These are phyloP conservation scores for Tolypocladium ovalisporum DNA, from an alignment of 2,329 filamentous ascomycete species.

Conservation along the genomic window DNA sequence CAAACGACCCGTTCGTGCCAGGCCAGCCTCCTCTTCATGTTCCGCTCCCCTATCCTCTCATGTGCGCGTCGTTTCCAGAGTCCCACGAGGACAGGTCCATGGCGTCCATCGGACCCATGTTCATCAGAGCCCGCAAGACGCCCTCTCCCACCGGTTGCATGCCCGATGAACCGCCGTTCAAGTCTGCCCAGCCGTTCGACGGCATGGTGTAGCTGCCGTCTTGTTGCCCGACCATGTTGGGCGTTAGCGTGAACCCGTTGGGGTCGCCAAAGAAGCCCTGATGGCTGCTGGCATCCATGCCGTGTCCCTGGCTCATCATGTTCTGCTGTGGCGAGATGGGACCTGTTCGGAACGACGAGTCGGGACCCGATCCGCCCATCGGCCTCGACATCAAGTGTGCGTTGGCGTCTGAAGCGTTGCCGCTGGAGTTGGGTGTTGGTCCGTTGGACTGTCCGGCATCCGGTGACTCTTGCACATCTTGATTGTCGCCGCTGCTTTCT, in stretches of 20 bases:
- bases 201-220: constrained; percentile 28
- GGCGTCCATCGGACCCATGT: constrained; percentile 47
- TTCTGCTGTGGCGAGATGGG: constrained; percentile 35
- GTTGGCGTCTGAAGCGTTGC: constrained; percentile 16
- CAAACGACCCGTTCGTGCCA: not conserved
- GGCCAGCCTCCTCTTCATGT: not conserved
- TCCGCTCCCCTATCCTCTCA: constrained; percentile 3
- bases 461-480: constrained; percentile 37
- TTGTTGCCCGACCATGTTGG: constrained; percentile 11
- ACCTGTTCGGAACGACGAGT: constrained; percentile 40
- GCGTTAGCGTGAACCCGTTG: constrained; percentile 22
- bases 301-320: constrained; percentile 22
- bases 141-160: constrained; percentile 48
- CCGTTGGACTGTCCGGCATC: constrained; percentile 39
- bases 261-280: constrained; percentile 29
- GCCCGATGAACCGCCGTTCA: constrained; percentile 26
- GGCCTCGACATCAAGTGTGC: constrained; percentile 17
- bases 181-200: constrained; percentile 31
- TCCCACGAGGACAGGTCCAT: constrained; percentile 46
- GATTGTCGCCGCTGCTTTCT: constrained; percentile 31
- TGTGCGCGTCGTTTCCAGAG: constrained; percentile 15
- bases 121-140: constrained; percentile 45
- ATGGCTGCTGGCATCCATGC: constrained; percentile 21
- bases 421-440: constrained; percentile 50
- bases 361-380: constrained; percentile 25